Conservation (phyloP, 352 stramenopile species). For the Phytophthora melonis region DNA sequence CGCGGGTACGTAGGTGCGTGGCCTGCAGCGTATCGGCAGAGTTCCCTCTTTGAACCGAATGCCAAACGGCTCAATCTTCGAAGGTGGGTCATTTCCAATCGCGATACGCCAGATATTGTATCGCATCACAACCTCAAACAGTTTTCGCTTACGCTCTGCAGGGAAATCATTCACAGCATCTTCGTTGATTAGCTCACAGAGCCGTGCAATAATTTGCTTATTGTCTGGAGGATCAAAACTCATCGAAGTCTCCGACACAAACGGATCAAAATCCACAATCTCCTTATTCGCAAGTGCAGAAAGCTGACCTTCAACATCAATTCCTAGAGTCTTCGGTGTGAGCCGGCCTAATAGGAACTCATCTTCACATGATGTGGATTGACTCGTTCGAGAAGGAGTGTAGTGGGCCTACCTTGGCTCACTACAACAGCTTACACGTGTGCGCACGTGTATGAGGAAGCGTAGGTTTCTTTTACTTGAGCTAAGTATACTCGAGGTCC, state of each 20-base stretch:
- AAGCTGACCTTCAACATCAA: slow-evolving; percentile 11
- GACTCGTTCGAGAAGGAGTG: too few relatives aligned
- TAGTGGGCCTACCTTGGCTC: too few relatives aligned
- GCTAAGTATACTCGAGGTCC: too few relatives aligned
- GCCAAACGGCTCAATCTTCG: slow-evolving; percentile 8
- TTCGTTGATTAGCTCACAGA: slow-evolving; percentile 10
- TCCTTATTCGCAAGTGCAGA: slow-evolving; percentile 11
- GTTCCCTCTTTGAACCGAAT: slow-evolving; percentile 7
- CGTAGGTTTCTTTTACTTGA: too few relatives aligned
- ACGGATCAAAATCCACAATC: slow-evolving; percentile 11
- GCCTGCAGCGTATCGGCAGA: not conserved
- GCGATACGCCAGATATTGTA: slow-evolving; percentile 1
- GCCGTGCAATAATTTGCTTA: slow-evolving; percentile 3
- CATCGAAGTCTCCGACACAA: slow-evolving; percentile 1
- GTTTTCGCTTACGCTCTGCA: not conserved
- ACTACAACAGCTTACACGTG: too few relatives aligned
- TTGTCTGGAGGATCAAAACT: slow-evolving; percentile 9
- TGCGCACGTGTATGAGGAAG: too few relatives aligned
- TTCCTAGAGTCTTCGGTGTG: not conserved
- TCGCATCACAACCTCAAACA: not conserved
- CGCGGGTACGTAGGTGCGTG: not conserved
- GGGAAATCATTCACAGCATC: slow-evolving; percentile 7
- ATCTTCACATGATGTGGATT: too few relatives aligned
- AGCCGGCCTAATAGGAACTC: not conserved
- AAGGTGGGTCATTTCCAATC: slow-evolving; percentile 16